Evolutionary conservation across 2,329 filamentous ascomycete species (phyloP).

Genomic region (Epichloe coenophiala): DNA sequence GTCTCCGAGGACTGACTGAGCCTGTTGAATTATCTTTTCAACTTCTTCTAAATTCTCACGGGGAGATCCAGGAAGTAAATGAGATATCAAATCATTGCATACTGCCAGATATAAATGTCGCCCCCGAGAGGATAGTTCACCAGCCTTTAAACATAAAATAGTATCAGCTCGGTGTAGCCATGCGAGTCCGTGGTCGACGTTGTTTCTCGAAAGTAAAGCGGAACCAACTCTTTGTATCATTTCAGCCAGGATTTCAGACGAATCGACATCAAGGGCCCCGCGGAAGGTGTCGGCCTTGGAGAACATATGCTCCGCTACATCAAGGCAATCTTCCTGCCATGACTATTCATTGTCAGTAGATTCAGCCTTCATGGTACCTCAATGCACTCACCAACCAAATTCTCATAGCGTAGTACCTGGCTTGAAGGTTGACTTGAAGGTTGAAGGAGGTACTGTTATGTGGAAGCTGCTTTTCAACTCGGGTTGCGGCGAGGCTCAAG

Average conservation of each 20-base stretch:
- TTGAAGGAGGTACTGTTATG: slow-evolving; percentile 1
- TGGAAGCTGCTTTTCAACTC: slow-evolving; percentile 1
- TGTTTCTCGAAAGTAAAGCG: slow-evolving; percentile 35
- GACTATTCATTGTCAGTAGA: slow-evolving; percentile 33
- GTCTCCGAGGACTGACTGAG: slow-evolving; percentile 50
- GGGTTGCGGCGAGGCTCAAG: neutral
- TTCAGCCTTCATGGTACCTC: neutral
- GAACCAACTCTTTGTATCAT: slow-evolving; percentile 61
- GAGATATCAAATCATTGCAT: slow-evolving; percentile 48
- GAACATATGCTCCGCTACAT: slow-evolving; percentile 71
- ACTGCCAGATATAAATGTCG: slow-evolving; percentile 53
- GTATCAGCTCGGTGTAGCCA: slow-evolving; percentile 63
- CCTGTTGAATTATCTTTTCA: slow-evolving; percentile 39
- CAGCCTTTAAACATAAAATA: slow-evolving; percentile 39
- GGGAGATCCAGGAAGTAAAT: slow-evolving; percentile 34
- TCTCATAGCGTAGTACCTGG: slow-evolving; percentile 53
- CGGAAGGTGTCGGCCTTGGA: slow-evolving; percentile 36
- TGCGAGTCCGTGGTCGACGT: slow-evolving; percentile 42
- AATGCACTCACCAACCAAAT: slow-evolving; percentile 45
- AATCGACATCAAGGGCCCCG: slow-evolving; percentile 28
- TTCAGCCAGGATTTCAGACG: slow-evolving; percentile 50
- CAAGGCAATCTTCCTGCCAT: slow-evolving; percentile 59
- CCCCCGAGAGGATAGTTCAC: slow-evolving; percentile 43
- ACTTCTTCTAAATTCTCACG: slow-evolving; percentile 36
- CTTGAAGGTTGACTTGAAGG: slow-evolving; percentile 33